Conservation (phyloP, 768 basidiomycete genomes). For the Suillus alpinus region DNA sequence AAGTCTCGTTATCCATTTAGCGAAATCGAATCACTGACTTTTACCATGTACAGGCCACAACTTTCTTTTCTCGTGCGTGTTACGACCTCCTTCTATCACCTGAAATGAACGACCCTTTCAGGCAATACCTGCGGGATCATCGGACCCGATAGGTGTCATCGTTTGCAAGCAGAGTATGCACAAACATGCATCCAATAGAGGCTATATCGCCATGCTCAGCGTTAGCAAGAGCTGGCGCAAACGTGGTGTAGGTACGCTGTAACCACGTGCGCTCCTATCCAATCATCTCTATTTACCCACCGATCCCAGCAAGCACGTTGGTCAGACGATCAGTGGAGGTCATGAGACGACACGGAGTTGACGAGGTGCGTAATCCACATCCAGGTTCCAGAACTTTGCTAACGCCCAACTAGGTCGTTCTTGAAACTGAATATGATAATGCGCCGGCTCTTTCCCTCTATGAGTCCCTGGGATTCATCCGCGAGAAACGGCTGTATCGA, state of each 20-base stretch:
- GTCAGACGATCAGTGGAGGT: constrained; percentile 78
- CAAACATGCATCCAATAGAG: constrained; percentile 69
- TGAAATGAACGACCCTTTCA: constrained; percentile 6
- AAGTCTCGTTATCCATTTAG: constrained; percentile 28
- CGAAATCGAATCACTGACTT: constrained; percentile 3
- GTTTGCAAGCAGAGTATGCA: constrained; percentile 97
- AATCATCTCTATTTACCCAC: neutral
- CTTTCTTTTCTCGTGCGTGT: constrained; percentile 69
- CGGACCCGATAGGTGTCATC: constrained; percentile 82
- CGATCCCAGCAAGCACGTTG: constrained; percentile 69
- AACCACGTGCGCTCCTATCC: neutral
- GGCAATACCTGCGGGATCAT: constrained; percentile 27
- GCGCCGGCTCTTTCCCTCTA: constrained; percentile 84
- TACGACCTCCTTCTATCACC: neutral
- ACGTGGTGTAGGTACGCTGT: constrained; percentile 82
- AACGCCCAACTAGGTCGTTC: constrained; percentile 60
- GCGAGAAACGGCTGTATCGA: constrained; percentile 90
- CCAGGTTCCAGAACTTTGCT: constrained; percentile 2
- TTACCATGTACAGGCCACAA: constrained; percentile 64
- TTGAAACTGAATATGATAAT: constrained; percentile 97
- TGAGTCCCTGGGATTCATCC: constrained; percentile 89
- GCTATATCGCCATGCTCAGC: constrained; percentile 98
- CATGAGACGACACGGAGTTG: constrained; percentile 80
- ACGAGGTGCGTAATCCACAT: constrained; percentile 68
- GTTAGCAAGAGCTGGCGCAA: constrained; percentile 83